Conservation (phyloP, 768 basidiomycete genomes). For the Tylopilus subfusipes region DNA sequence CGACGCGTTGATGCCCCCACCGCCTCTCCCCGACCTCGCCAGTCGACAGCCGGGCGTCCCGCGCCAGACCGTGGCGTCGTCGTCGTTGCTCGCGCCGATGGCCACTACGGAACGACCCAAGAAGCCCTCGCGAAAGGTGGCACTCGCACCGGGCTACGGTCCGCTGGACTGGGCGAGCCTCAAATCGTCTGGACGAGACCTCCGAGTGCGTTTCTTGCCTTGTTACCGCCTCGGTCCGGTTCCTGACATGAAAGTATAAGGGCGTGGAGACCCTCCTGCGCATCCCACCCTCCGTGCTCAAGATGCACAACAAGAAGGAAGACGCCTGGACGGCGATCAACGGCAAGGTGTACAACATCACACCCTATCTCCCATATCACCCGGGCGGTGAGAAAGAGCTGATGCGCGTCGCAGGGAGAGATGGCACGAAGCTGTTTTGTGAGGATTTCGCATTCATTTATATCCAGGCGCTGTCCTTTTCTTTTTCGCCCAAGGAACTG, state of each 20-base stretch:
- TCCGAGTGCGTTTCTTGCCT: conserved; percentile 54
- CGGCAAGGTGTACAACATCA: conserved; percentile 96
- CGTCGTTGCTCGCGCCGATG: conserved; percentile 52
- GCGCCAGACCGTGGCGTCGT: conserved; percentile 32
- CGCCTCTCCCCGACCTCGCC: conserved; percentile 42
- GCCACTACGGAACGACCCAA: conserved; percentile 58
- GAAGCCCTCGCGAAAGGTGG: conserved; percentile 75
- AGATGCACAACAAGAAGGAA: conserved; percentile 73
- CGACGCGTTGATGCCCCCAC: conserved; percentile 50
- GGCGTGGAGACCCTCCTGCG: conserved; percentile 67
- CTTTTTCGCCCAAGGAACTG: not conserved
- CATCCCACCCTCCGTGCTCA: conserved; percentile 73
- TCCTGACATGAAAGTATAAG: conserved; percentile 34
- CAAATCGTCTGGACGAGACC: conserved; percentile 75
- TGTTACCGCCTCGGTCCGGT: too few species aligned
- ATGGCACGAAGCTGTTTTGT: conserved; percentile 95
- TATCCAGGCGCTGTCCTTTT: not conserved
- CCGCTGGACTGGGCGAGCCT: conserved; percentile 92
- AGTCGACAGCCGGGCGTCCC: conserved; percentile 33
- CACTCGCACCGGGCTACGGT: conserved; percentile 85
- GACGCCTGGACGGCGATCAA: conserved; percentile 94
- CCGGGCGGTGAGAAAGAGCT: conserved; percentile 94
- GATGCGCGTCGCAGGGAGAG: conserved; percentile 91
- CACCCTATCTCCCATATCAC: conserved; percentile 86
- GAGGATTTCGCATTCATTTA: conserved; percentile 24